These are phyloP conservation scores for Cinnamomum chago DNA, from an alignment of 164 flowering plant genomes.

Conservation along the genomic window DNA sequence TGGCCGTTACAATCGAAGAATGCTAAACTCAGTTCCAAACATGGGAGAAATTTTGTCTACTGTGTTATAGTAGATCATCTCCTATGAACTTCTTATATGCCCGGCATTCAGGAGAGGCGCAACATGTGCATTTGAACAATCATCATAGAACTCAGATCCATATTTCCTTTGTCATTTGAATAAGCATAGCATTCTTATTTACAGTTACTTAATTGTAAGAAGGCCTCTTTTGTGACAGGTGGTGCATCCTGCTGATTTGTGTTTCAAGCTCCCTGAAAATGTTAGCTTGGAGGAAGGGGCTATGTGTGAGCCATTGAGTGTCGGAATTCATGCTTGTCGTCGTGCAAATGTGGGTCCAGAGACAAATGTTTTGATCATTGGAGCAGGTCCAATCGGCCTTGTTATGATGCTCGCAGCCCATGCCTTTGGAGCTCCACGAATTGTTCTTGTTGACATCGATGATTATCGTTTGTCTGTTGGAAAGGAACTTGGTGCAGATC, in stretches of 20 bases:
- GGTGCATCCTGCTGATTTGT: constrained; percentile 89
- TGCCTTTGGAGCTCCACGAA: constrained; percentile 80
- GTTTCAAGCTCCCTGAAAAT: constrained; percentile 87
- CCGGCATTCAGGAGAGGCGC: too few relatives aligned
- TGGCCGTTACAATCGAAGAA: too few relatives aligned
- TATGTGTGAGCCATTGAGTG: constrained; percentile 98
- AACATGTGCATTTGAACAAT: too few relatives aligned
- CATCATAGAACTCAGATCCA: too few relatives aligned
- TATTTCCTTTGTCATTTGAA: too few relatives aligned
- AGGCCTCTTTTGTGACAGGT: constrained; percentile 35
- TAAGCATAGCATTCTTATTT: too few relatives aligned
- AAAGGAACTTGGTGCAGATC: constrained; percentile 77
- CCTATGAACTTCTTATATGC: too few relatives aligned
- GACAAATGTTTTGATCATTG: constrained; percentile 75
- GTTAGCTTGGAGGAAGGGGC: constrained; percentile 99
- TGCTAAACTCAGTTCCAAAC: too few relatives aligned
- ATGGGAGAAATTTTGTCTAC: too few relatives aligned
- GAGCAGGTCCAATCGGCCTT: constrained; percentile 98
- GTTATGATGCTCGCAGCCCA: constrained; percentile 82
- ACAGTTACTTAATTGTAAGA: too few relatives aligned
- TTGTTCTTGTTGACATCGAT: constrained; percentile 81
- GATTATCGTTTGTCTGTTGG: constrained; percentile 77
- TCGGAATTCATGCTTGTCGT: constrained; percentile 91
- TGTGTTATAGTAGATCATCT: too few relatives aligned
- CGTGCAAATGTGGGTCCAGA: constrained; percentile 80